A percentile compares a stretch with the other conserved stretches of the same genome.
These are phyloP conservation scores for Bruguiera sexangula DNA, from an alignment of 345 rosid species.

Conservation along the genomic window DNA sequence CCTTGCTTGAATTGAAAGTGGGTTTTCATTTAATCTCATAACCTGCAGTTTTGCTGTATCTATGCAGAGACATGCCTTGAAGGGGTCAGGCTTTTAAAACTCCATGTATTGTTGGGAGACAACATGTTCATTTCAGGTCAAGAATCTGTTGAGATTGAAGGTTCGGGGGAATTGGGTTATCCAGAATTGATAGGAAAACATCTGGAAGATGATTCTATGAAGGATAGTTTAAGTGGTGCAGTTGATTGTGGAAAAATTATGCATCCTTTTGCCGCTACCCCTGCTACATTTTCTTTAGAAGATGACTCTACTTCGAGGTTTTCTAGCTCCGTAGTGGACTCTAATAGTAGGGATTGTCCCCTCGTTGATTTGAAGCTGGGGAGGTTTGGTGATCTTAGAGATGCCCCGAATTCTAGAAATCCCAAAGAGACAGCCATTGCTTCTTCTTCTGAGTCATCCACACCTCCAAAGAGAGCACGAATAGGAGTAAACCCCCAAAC, in stretches of 20 bases:
- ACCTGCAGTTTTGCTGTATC: constrained; percentile 4
- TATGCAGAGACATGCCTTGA: constrained; percentile 4
- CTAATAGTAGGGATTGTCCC: constrained; percentile 36
- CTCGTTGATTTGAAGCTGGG: constrained; percentile 70
- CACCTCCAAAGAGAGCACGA: constrained; percentile 15
- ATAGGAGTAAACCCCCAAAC: constrained; percentile 24
- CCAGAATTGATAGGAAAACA: constrained; percentile 32
- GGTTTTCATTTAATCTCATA: constrained; percentile 9
- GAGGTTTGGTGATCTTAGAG: constrained; percentile 46
- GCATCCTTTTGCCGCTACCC: constrained; percentile 23
- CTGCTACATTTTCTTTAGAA: constrained; percentile 29
- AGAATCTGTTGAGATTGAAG: constrained; percentile 20
- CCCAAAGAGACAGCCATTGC: constrained; percentile 7
- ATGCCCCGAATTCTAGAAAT: constrained; percentile 17
- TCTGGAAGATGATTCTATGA: constrained; percentile 20
- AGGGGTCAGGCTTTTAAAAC: constrained; percentile 35
- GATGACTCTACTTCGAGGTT: constrained; percentile 40
- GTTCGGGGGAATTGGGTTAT: constrained; percentile 33
- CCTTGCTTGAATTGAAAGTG: constrained; percentile 4
- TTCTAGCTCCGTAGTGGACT: constrained; percentile 40
- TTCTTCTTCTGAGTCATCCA: constrained; percentile 20
- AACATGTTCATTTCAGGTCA: constrained; percentile 29
- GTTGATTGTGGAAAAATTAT: constrained; percentile 23
- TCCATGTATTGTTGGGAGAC: constrained; percentile 26
- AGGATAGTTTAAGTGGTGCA: constrained; percentile 24